Base-by-base conservation (phyloP, 306 rosid species). In the Quercus bicolor region DNA sequence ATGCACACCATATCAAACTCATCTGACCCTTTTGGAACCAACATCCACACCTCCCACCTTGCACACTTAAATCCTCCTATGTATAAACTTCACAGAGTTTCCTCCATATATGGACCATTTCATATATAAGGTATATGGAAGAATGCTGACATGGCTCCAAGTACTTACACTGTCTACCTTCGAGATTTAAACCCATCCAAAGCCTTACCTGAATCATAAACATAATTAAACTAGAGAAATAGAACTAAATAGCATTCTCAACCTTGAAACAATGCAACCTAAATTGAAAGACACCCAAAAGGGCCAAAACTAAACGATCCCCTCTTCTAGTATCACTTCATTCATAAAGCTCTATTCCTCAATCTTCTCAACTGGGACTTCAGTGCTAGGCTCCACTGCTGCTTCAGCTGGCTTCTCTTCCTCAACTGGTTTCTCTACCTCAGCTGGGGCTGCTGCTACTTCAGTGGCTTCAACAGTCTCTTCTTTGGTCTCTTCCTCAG, bases 1-100 rank as follows among this genome's bases (percentile, higher is more conserved):
- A 40, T 40, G 0, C 45, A 85, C 86, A 82, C 84, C 86, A 91
- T 83, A 86, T 68, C 89, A 82, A 82, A 86, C 84, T 79, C 85
- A 79, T 73, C 31, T 79, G 55, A 53, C 76, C 71, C 74, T 74
- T 54, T 37, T 56, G 72, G 68, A 64, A 65, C 75, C 75, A 82
- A 48, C 78, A 77, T 26, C 73, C 77, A 77, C 72, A 79, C 79
- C 24, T 79, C 51, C 51, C 48, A 65, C 43, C 43, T 40, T 19
- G 31, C 40, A 71, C 56, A 23, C 75, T 51, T 16, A 48, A 2
- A 14, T 21, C 60, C 24, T 45, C 29, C 11, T 14, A 28, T 51
- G 52, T 23, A 48, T 71, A 24, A 26, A n/a, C 59, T 76, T 78
- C 72, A 77, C 70, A 14, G 19, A 26, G 60, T 52, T 51, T 23